Evolutionary conservation across 345 rosid species (phyloP), one percentile per base, ranked within the genome.

Genomic region (Pelargonium nanum): DNA sequence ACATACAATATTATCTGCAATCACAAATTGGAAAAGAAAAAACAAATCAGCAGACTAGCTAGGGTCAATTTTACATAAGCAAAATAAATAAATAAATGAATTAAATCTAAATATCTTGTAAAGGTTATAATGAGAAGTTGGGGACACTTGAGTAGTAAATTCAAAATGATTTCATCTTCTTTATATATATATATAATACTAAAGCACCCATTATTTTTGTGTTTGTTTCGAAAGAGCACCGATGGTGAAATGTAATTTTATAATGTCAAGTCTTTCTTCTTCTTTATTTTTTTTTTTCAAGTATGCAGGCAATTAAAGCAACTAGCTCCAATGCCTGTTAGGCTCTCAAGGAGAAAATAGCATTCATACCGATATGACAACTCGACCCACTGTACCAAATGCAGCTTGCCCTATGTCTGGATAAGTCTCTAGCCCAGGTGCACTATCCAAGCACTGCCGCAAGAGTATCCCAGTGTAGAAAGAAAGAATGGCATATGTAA

Each of bases 351-450:
- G 15, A 3, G 16, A 40, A 8, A 40, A 8, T 40, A 40, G 48
- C 48, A 40, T 9, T 40, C 78, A 70, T 78, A 91, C 98, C 15
- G 98, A 92, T 71, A 85, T 74, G 67, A 70, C 82, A 32, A 87
- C 59, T 26, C 98, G 77, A 32, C 98, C 98, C 0, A 63, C 54
- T 0, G 84, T 71, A 0, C 98, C 98, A 67, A 87, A 92, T 15
- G 98, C 98, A 1, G 93, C 96, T 62, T 89, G 91, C 57, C 98
- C 98, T 40, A 92, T 85, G 65, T 92, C 98, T 0, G 98, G 98
- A 74, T 89, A 92, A 56, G 98, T 92, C 75, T 82, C 86, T 20
- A 92, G 78, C 20, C 83, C 96, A 0, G 95, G 96, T 68, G 81
- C 80, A 67, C 95, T 89, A 62, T 92, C 98, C 64, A 92, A 74